These are phyloP conservation scores for Suillus clintonianus DNA, from an alignment of 768 basidiomycete species.

Conservation along the genomic window DNA sequence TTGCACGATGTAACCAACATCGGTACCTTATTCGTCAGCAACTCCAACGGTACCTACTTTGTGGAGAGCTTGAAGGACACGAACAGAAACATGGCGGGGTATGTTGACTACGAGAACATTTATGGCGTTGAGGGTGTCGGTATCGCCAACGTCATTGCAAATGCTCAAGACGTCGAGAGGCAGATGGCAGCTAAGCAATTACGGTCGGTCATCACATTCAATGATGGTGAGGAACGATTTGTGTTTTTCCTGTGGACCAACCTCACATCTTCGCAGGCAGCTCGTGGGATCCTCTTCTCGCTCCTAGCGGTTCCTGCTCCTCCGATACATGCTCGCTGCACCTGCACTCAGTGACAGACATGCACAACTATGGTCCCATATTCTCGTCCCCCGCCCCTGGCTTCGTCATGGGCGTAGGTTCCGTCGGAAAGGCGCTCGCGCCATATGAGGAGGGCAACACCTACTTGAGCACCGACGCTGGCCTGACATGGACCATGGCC, in stretches of 20 bases:
- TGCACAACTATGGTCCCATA: constrained; percentile 92
- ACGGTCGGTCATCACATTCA: constrained; percentile 82
- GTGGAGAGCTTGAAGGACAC: constrained; percentile 89
- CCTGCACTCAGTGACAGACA: constrained; percentile 87
- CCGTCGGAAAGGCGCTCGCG: constrained; percentile 65
- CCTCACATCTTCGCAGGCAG: constrained; percentile 44
- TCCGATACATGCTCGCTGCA: constrained; percentile 76
- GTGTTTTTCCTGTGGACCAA: constrained; percentile 1
- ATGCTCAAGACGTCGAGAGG: constrained; percentile 81
- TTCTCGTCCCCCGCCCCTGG: constrained; percentile 97
- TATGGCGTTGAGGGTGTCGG: constrained; percentile 90
- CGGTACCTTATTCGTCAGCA: constrained; percentile 94
- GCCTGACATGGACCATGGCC: constrained; percentile 83
- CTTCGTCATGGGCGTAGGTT: constrained; percentile 95
- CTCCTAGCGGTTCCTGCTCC: constrained; percentile 60
- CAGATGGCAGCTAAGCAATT: constrained; percentile 70
- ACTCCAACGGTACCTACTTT: constrained; percentile 95
- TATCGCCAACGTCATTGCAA: constrained; percentile 83
- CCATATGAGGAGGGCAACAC: constrained; percentile 90
- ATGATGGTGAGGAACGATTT: constrained; percentile 61
- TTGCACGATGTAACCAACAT: constrained; percentile 62
- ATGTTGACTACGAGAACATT: constrained; percentile 90
- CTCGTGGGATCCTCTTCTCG: constrained; percentile 72
- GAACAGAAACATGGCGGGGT: constrained; percentile 85
- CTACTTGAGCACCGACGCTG: constrained; percentile 89